These are phyloP conservation scores for Escallonia herrerae DNA, from an alignment of 129 eudicot species.

Conservation along the genomic window DNA sequence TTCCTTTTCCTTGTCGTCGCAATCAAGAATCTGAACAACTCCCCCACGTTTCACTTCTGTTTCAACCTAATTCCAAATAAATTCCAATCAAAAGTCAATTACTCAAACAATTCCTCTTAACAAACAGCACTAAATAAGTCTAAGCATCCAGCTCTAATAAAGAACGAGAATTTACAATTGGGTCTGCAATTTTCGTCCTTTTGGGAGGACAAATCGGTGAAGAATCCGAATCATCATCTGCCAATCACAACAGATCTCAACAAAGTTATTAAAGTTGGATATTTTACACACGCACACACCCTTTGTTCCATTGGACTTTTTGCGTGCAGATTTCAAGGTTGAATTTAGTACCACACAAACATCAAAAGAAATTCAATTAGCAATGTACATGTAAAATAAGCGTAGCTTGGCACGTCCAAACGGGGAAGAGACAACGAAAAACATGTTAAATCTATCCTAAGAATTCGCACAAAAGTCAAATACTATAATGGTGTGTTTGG, in stretches of 20 bases:
- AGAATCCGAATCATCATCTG: constrained; percentile 44
- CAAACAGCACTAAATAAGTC: not conserved
- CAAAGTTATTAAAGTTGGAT: no score
- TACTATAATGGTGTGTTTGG: no score
- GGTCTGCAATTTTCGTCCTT: constrained; percentile 28
- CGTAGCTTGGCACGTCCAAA: no score
- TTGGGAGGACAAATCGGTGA: constrained; percentile 26
- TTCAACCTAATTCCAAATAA: constrained; percentile 29
- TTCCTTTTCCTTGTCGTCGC: constrained; percentile 49
- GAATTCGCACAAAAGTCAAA: no score
- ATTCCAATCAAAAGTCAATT: not conserved
- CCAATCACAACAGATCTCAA: not conserved
- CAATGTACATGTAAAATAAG: no score
- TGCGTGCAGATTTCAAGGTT: no score
- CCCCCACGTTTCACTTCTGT: constrained; percentile 19
- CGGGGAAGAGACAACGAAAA: no score
- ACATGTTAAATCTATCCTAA: no score
- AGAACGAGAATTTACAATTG: constrained; percentile 30
- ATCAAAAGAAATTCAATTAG: no score
- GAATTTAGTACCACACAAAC: no score
- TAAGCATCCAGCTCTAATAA: not conserved
- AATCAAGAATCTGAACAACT: constrained; percentile 31
- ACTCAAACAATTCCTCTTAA: not conserved
- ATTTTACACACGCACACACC: no score
- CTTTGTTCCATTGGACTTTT: no score